Conservation (phyloP, 306 rosid genomes). For the Citrullus mucosospermus region DNA sequence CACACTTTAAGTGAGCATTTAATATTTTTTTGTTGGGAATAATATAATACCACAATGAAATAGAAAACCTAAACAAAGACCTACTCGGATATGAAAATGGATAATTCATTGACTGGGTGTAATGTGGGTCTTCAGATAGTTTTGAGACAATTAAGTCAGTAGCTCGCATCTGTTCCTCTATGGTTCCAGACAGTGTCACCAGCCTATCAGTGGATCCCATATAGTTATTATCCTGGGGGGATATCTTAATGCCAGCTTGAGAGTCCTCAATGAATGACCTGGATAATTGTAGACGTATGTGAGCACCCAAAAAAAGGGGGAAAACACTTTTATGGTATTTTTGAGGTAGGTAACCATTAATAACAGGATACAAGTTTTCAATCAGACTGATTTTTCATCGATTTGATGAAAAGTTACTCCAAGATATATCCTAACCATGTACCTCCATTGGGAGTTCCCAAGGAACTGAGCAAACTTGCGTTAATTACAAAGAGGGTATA, state of each 20-base stretch:
- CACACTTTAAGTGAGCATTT: background rate
- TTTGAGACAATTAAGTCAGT: constrained; percentile 78
- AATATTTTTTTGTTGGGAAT: background rate
- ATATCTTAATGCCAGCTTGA: constrained; percentile 95
- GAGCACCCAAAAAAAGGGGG: background rate
- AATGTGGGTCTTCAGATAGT: constrained; percentile 89
- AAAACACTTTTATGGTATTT: background rate
- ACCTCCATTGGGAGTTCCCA: background rate
- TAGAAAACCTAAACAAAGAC: constrained; percentile 11
- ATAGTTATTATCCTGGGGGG: constrained; percentile 95
- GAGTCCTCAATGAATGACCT: constrained; percentile 98
- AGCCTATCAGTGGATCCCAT: constrained; percentile 89
- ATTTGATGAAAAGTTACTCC: background rate
- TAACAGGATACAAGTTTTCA: background rate
- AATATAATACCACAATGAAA: background rate
- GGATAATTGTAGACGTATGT: constrained; percentile 16
- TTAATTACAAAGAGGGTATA: background rate
- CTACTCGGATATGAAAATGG: constrained; percentile 93
- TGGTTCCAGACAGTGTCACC: constrained; percentile 78
- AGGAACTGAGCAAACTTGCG: background rate
- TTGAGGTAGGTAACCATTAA: background rate
- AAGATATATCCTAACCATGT: background rate
- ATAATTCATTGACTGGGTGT: constrained; percentile 75
- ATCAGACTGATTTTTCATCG: background rate
- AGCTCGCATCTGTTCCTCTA: constrained; percentile 91